Evolutionary conservation across 495 filamentous ascomycete genomes (phyloP), one percentile per base, ranked within the genome.

Genomic region (Tricharina praecox): DNA sequence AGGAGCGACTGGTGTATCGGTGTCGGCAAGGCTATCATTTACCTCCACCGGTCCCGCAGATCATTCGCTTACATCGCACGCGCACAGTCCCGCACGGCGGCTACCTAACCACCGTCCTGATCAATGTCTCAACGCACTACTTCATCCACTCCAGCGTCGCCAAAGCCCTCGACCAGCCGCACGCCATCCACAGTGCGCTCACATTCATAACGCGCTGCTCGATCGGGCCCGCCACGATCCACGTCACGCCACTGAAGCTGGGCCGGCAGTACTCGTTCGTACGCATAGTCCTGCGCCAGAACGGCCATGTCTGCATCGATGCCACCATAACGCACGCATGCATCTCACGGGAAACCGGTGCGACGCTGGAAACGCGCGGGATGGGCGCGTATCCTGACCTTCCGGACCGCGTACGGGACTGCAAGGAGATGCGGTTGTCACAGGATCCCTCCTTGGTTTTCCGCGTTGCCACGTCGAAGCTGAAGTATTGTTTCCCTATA

Each of bases 11-110:
- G 39, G 39, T 43, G 39, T 43, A 43, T 43, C 20, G 39, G 39
- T 10, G 20, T 43, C 25, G 39, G 39, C 25, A 43, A n/a, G n/a
- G 20, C 7, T 43, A 43, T 21, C 39, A 4, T 25, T 21, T 5
- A 5, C 5, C 36, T 16, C 36, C 5, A 8, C 36, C 16, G n/a
- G n/a, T 15, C 7, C 5, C 5, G n/a, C 7, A 39, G 36, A 15
- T 5, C 7, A 39, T 15, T 7, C 15, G 16, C 19, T 15, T 21
- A 39, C 36, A 43, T 28, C 20, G 3, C 3, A 24, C 18, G 10
- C 4, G 5, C 5, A 46, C 56, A 83, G 85, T 93, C 3, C 83
- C 83, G 16, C 82, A 93, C 55, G 85, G 84, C 49, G 85, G 85
- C 38, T 88, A 80, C 55, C 76, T 81, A 9, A 77, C 78, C 16